phyloP scores from a whole-genome alignment of 2,329 filamentous ascomycete species.

The Trichophyton rubrum region DNA sequence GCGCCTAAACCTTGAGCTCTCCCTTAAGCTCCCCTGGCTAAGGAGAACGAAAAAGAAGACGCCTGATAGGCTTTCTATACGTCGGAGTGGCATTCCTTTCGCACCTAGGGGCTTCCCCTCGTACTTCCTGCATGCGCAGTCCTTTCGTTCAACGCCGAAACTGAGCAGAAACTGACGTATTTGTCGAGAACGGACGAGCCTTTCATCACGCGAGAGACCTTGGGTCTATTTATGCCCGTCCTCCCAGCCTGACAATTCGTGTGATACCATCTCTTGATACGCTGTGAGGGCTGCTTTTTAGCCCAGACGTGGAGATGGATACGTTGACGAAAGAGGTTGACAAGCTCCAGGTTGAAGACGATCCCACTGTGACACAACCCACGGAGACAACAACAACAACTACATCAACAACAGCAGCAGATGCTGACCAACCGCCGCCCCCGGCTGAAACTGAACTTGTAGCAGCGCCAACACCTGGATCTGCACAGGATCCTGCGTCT shows the following conservation, averaged over 20 bases:
- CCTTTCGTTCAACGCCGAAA: neutral
- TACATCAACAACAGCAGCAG: neutral
- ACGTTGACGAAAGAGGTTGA: conserved; percentile 8
- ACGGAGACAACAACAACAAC: neutral
- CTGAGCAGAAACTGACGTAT: neutral
- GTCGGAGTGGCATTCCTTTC: neutral
- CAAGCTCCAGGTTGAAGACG: conserved; percentile 10
- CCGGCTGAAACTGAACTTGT: neutral
- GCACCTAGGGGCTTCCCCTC: neutral
- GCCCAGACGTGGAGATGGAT: conserved; percentile 11
- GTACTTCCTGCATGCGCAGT: neutral
- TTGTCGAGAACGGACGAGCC: neutral
- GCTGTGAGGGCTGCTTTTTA: neutral
- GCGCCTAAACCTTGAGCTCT: conserved; percentile 1
- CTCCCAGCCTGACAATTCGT: neutral
- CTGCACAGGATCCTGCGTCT: neutral
- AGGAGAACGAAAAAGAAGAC: neutral
- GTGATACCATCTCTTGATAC: neutral
- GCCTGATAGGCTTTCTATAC: neutral
- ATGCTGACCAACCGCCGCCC: neutral
- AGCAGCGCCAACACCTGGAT: neutral
- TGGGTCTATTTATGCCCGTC: neutral
- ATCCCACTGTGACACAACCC: conserved; percentile 2
- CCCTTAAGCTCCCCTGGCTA: neutral
- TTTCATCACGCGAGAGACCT: neutral